Base-by-base conservation (phyloP, 164 flowering plant species). In the Macadamia integrifolia region DNA sequence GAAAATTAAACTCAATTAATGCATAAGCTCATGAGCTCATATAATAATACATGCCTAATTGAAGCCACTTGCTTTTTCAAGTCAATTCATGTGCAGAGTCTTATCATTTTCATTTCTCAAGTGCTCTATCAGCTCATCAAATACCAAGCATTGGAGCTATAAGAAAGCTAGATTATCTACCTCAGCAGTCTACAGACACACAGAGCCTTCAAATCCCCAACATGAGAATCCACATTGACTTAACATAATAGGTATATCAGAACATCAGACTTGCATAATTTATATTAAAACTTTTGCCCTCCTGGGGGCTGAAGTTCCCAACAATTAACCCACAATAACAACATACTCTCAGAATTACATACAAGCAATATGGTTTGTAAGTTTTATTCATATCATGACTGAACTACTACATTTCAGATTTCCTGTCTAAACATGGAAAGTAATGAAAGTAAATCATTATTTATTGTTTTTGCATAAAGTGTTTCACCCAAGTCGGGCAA, bases 361-460 rank as follows among this genome's bases (percentile, higher is more conserved):
- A 89, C 92, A 87, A 12, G 83, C 42, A 1, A 77, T 68, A 72
- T 69, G 83, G 12, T 78, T 75, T 64, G 78, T 1, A 62, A 89
- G 87, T 29, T 84, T 89, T 14, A 35, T 66, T 76, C 87, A 88
- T 78, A 86, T 87, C 90, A 35, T 61, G 77, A 66, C 76, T 84
- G 67, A 80, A 56, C 73, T 80, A 60, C 43, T 87, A 90, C 61
- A 81, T 43, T 61, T 78, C 81, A 15, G 81, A 67, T 12, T 76
- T 69, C 63, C 79, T 76, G 70, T 69, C 95, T 87, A 43, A 67
- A 58, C 56, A 75, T n/a, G 60, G 32, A 60, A 1, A 43, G 48
- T 43, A 43, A 43, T 23, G 9, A 43, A 43, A 43, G 48, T 43
- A 9, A 46, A 55, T n/a, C 23, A 18, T 35, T 0, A 3, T 71